Conservation (phyloP, 768 basidiomycete genomes). For the Flagelloscypha sp. region DNA sequence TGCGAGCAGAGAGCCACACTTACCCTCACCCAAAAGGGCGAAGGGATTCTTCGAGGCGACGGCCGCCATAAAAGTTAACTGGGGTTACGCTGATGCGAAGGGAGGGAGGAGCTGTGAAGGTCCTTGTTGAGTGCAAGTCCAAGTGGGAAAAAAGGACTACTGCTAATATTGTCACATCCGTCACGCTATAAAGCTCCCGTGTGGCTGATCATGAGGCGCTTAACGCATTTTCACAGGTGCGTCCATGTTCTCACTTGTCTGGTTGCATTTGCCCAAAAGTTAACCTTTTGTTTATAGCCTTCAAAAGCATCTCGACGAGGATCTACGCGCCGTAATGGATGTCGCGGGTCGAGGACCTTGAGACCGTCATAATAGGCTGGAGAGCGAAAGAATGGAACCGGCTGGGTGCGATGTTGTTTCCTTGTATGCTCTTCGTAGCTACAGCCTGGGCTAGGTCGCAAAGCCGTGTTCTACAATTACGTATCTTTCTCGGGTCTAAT, state of each 20-base stretch:
- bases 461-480: constrained; percentile 82
- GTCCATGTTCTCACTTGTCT: constrained; percentile 13
- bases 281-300: constrained; percentile 33
- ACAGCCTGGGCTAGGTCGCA: constrained; percentile 68
- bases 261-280: constrained; percentile 8
- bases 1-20: constrained; percentile 19
- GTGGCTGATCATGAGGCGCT: constrained; percentile 1
- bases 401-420: constrained; percentile 67
- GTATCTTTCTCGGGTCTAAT: constrained; percentile 14
- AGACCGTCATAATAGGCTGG: constrained; percentile 80
- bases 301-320: constrained; percentile 89
- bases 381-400: constrained; percentile 37
- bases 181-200: constrained; percentile 19
- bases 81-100: constrained; percentile 41
- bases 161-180: no score
- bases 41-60: constrained; percentile 86
- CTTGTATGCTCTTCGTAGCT: constrained; percentile 53
- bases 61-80: constrained; percentile 82
- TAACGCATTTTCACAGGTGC: constrained; percentile 63
- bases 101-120: constrained; percentile 15
- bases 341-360: constrained; percentile 76
- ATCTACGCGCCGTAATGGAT: constrained; percentile 63
- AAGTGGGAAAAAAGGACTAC: no score
- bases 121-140: constrained; percentile 9
- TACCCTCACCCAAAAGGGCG: constrained; percentile 75